phyloP scores from a whole-genome alignment of 176 grass and related monocot genomes.

The Ampelocalamus luodianensis region DNA sequence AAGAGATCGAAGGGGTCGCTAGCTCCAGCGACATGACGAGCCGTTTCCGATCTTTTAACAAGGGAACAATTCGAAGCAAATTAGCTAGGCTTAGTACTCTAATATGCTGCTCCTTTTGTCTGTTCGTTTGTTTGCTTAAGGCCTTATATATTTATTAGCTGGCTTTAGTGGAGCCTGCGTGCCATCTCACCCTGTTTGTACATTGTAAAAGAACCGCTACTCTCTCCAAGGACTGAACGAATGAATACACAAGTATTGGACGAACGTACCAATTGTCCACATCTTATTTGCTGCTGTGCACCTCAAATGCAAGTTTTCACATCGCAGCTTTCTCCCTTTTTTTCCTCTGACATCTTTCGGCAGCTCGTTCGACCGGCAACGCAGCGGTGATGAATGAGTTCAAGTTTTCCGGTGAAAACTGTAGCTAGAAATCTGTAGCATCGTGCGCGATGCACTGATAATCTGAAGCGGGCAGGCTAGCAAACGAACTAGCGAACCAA shows the following conservation, averaged over 20 bases:
- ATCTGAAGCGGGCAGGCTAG: too few species aligned
- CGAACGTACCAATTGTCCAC: neutral
- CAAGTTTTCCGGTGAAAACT: too few species aligned
- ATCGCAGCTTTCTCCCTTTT: neutral
- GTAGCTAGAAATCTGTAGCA: too few species aligned
- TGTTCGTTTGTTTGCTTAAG: conserved; percentile 44
- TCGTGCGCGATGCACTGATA: too few species aligned
- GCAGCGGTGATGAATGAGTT: too few species aligned
- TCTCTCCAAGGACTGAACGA: conserved; percentile 20
- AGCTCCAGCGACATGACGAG: conserved; percentile 50
- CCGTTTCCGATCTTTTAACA: conserved; percentile 68
- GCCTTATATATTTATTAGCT: conserved; percentile 21
- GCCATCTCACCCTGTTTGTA: conserved; percentile 54
- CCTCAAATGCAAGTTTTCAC: neutral
- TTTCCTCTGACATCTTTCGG: neutral
- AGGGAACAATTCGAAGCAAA: conserved; percentile 59
- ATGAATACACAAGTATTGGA: conserved; percentile 39
- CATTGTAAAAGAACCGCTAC: conserved; percentile 55
- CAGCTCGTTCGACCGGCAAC: neutral
- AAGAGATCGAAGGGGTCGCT: conserved; percentile 41
- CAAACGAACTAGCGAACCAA: too few species aligned
- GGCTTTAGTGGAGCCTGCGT: conserved; percentile 51
- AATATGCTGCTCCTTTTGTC: conserved; percentile 43
- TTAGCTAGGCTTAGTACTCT: conserved; percentile 54
- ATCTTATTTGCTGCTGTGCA: neutral